Base-by-base conservation (phyloP, 257 asterid species). In the Fraxinus excelsior region DNA sequence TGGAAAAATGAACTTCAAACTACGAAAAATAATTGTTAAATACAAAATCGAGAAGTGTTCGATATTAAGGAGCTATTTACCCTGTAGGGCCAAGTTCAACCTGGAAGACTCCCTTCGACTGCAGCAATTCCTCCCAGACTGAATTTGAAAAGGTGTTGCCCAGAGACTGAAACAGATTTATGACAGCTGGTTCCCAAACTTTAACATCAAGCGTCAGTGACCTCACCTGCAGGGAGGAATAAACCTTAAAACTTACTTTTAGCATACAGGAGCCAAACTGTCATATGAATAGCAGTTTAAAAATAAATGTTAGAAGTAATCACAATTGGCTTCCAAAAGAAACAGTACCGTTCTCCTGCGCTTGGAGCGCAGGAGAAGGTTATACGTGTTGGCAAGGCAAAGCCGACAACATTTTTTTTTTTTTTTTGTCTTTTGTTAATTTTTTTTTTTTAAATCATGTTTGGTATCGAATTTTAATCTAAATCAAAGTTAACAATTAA, bases 161-260 rank as follows among this genome's bases (percentile, higher is more conserved):
- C 84, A 93, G 81, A 70, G 98, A 89, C 84, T 91, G 98, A 87
- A 96, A 96, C 80, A 96, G 88, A 80, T 83, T 84, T 80, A 96
- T 81, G 56, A 96, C 99, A 56, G 99, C 92, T 6, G 97, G 97
- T 86, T 96, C 99, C 99, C 99, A 96, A 9, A 92, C 95, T 90
- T 88, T 96, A 72, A 96, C 97, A 83, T 96, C 99, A 46, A 96
- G 99, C 66, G 98, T 96, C 80, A 96, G 85, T 31, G 99, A 96
- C 84, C 99, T 90, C 74, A 96, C 97, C 99, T 96, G 86, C 84
- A 84, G 74, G 67, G 76, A 80, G 62, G 70, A 74, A 81, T 64
- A 80, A 32, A 32, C 35, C 35, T 32, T 26, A 49, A 53, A 71
- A 75, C 10, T 38, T 58, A 58, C 66, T 58, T 28, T 29, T 28